These are phyloP conservation scores for Bipolaris gigantea DNA, from an alignment of 2,329 filamentous ascomycete genomes.

Conservation along the genomic window DNA sequence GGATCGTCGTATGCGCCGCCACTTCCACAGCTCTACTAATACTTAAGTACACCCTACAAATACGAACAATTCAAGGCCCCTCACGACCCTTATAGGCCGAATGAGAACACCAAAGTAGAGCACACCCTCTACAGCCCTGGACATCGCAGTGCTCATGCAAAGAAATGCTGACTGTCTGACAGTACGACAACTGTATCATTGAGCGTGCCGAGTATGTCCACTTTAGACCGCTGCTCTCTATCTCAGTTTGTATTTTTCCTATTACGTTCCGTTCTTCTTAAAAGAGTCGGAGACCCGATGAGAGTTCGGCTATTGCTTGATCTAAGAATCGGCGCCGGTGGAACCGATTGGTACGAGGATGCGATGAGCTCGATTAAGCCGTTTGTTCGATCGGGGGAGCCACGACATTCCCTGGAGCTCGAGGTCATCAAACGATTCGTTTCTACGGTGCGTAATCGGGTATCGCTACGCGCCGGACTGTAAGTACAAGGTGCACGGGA, in stretches of 20 bases:
- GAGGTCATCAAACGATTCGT: neutral
- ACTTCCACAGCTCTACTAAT: conserved; percentile 3
- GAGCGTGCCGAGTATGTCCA: neutral
- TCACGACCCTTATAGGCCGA: neutral
- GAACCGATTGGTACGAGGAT: neutral
- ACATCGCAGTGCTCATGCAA: neutral
- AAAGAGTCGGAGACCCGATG: neutral
- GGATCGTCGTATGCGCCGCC: conserved; percentile 4
- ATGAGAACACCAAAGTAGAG: neutral
- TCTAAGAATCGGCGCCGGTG: neutral
- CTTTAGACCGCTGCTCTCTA: neutral
- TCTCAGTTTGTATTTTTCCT: neutral
- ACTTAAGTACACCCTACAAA: conserved; percentile 6
- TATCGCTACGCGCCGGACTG: neutral
- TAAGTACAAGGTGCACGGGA: too few species aligned
- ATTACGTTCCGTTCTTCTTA: neutral
- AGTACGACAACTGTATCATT: neutral
- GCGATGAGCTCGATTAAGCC: neutral
- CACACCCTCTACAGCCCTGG: neutral
- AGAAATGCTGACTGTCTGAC: neutral
- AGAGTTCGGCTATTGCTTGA: neutral
- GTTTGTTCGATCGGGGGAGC: neutral
- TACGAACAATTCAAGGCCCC: neutral
- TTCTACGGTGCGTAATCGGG: neutral
- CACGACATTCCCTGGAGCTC: neutral